Conservation (phyloP, 129 eudicot species). For the Glebionis coronaria region DNA sequence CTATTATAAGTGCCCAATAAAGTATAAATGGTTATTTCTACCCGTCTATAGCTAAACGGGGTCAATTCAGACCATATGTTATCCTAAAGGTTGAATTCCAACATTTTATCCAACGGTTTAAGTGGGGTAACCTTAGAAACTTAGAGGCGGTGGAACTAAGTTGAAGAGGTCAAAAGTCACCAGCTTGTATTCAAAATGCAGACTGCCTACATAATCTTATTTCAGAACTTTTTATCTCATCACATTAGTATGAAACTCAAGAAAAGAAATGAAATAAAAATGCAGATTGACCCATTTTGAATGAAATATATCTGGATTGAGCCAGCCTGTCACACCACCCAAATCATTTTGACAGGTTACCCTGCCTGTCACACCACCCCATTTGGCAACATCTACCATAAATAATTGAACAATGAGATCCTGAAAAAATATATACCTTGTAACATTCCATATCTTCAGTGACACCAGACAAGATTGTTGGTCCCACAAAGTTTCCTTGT, state of each 20-base stretch:
- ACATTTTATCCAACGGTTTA: not conserved
- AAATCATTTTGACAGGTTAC: too few relatives aligned
- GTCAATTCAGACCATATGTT: not conserved
- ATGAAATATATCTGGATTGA: too few relatives aligned
- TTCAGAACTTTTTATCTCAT: too few relatives aligned
- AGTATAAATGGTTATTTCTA: not conserved
- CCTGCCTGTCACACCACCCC: too few relatives aligned
- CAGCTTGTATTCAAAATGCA: not conserved
- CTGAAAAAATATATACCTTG: slow-evolving; percentile 48
- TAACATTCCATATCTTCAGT: slow-evolving; percentile 96
- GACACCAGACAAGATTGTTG: slow-evolving; percentile 89
- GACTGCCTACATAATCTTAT: not conserved
- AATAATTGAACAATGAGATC: not conserved
- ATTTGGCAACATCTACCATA: not conserved
- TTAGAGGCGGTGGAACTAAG: not conserved
- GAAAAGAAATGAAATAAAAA: too few relatives aligned
- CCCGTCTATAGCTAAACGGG: not conserved
- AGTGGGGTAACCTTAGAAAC: not conserved
- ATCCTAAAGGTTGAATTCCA: not conserved
- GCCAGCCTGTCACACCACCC: too few relatives aligned
- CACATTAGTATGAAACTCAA: too few relatives aligned
- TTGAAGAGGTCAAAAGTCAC: slow-evolving; percentile 1
- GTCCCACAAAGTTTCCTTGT: slow-evolving; percentile 91
- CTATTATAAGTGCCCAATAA: not conserved
- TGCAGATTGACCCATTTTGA: too few relatives aligned